Evolutionary conservation across 495 filamentous ascomycete genomes (phyloP).

Genomic region (Bacidia rubella): DNA sequence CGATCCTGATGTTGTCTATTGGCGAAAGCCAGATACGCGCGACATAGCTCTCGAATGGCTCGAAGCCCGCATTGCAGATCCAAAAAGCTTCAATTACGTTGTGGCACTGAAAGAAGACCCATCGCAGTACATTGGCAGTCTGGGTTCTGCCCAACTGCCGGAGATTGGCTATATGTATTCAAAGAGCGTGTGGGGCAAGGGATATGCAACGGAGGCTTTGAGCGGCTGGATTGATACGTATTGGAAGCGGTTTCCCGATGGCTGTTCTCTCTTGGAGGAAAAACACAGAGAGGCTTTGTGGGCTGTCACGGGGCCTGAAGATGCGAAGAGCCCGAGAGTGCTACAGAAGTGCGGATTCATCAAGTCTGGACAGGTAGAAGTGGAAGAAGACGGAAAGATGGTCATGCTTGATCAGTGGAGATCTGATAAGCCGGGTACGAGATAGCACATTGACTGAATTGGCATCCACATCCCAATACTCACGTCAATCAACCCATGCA

Average conservation of each 20-base stretch:
- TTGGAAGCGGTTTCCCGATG: conserved; percentile 18
- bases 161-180: conserved; percentile 25
- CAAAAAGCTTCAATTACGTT: background rate
- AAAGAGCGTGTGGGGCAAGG: conserved; percentile 24
- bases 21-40: conserved; percentile 4
- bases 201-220: conserved; percentile 25
- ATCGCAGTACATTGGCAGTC: background rate
- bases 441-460: too few species aligned
- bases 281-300: background rate
- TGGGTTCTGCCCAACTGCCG: conserved; percentile 9
- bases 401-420: conserved; percentile 3
- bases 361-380: background rate
- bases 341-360: conserved; percentile 1
- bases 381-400: conserved; percentile 1
- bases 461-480: too few species aligned
- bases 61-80: background rate
- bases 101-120: background rate
- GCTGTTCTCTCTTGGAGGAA: conserved; percentile 6
- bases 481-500: too few species aligned
- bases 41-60: conserved; percentile 3
- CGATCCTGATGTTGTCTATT: conserved; percentile 4
- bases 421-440: background rate
- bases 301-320: background rate
- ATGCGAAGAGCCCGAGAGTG: background rate
- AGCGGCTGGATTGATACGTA: conserved; percentile 18